Evolutionary conservation across 495 filamentous ascomycete genomes (phyloP).

Genomic region (Hyaloscypha hepaticicola): DNA sequence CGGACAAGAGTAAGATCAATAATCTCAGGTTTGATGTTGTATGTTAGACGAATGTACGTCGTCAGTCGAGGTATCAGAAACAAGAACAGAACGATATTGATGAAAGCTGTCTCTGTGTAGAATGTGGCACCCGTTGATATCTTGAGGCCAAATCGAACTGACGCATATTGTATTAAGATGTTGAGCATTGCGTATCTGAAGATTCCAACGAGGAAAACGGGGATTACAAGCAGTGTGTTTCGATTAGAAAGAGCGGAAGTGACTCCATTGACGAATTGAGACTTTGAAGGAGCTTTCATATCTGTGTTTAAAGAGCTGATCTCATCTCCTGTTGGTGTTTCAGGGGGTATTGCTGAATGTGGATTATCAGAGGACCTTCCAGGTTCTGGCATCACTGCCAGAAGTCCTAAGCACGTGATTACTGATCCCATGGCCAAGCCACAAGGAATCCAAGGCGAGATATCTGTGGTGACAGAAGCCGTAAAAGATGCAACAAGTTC

Average conservation of each 20-base stretch:
- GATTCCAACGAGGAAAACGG: conserved; percentile 28
- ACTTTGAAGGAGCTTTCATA: not conserved
- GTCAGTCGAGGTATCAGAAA: conserved; percentile 24
- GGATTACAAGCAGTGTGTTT: conserved; percentile 22
- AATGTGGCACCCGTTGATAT: conserved; percentile 30
- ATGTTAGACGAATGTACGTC: conserved; percentile 14
- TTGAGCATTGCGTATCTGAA: conserved; percentile 31
- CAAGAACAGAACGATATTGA: conserved; percentile 31
- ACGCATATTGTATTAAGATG: conserved; percentile 31
- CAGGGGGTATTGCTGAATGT: not conserved
- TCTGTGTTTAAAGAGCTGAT: not conserved
- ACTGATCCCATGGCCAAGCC: conserved; percentile 22
- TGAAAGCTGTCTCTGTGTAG: conserved; percentile 31
- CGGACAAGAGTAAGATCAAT: conserved; percentile 27
- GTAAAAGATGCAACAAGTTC: conserved; percentile 27
- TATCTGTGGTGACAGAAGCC: conserved; percentile 26
- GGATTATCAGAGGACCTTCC: not conserved
- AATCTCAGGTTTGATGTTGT: conserved; percentile 17
- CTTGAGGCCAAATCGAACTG: conserved; percentile 24
- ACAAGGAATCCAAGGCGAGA: conserved; percentile 31
- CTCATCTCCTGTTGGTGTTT: not conserved
- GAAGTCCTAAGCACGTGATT: conserved; percentile 18
- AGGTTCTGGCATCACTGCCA: conserved; percentile 18
- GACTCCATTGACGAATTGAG: conserved; percentile 5
- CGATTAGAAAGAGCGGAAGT: conserved; percentile 5